Percentiles rank a stretch among this genome's conserved stretches.
These are phyloP conservation scores for Teunomyces kruisii DNA, from an alignment of 805 yeast species.

Conservation along the genomic window DNA sequence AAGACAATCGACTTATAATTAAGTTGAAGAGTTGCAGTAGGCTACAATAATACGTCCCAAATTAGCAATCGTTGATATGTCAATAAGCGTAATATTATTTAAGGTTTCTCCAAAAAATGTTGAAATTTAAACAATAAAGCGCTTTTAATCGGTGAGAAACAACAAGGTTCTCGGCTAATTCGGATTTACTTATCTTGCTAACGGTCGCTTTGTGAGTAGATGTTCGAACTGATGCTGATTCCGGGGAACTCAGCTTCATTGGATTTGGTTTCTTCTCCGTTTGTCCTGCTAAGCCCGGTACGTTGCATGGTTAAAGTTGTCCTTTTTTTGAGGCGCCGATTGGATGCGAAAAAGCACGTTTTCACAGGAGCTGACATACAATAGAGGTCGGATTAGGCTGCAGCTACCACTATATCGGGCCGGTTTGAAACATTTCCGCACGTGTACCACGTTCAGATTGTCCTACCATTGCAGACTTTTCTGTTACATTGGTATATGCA, in stretches of 20 bases:
- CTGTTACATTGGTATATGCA: no score
- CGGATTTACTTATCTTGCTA: no score
- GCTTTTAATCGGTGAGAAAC: no score
- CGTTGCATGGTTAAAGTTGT: neutral
- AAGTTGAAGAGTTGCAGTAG: no score
- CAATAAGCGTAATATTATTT: neutral
- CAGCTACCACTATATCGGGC: neutral
- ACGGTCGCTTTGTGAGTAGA: no score
- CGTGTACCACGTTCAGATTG: slow-evolving; percentile 1
- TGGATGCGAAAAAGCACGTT: slow-evolving; percentile 4
- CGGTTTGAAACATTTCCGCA: neutral
- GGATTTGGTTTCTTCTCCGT: neutral
- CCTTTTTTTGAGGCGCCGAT: neutral
- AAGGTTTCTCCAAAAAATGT: neutral
- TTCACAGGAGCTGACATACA: neutral
- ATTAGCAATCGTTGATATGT: neutral
- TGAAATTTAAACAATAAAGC: no score
- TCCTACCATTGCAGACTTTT: no score
- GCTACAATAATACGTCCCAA: neutral
- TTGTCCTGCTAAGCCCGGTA: no score
- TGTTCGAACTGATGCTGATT: no score
- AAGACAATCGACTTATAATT: no score
- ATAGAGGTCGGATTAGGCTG: neutral
- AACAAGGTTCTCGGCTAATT: no score
- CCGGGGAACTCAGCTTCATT: no score